Percentiles rank a stretch among this genome's conserved stretches.
phyloP scores from a whole-genome alignment of 2,329 filamentous ascomycete species.

The Lizonia empirigonia region DNA sequence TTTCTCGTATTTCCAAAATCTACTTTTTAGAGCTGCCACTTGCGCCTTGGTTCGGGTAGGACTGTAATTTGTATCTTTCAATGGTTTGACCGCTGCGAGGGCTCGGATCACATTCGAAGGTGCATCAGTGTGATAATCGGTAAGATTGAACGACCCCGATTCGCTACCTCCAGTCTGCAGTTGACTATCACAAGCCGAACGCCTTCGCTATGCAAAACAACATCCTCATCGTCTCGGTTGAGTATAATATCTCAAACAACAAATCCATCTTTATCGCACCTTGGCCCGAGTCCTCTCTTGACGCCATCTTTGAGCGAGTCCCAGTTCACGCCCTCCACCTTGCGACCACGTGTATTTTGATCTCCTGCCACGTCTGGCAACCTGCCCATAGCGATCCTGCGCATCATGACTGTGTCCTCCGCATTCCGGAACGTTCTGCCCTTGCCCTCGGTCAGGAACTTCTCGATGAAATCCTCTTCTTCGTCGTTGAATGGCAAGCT shows the following conservation, averaged over 20 bases:
- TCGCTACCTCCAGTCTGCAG: background rate
- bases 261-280: constrained; percentile 34
- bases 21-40: background rate
- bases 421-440: constrained; percentile 69
- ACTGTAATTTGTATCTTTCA: background rate
- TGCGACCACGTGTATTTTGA: constrained; percentile 47
- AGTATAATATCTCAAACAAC: constrained; percentile 9
- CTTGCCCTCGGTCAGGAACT: constrained; percentile 67
- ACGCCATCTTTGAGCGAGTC: constrained; percentile 50
- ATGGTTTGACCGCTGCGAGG: background rate
- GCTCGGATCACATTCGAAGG: background rate
- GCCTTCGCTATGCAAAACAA: constrained; percentile 18
- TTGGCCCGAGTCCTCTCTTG: constrained; percentile 43
- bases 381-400: constrained; percentile 70
- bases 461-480: constrained; percentile 77
- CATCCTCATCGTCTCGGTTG: background rate
- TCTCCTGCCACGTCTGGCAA: constrained; percentile 53
- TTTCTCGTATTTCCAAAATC: background rate
- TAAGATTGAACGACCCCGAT: background rate
- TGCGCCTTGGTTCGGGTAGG: background rate
- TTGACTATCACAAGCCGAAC: background rate
- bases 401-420: constrained; percentile 75
- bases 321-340: constrained; percentile 59
- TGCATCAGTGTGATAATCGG: background rate
- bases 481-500: constrained; percentile 71